These are phyloP conservation scores for Hypoxylon rickii DNA, from an alignment of 495 filamentous ascomycete species.

Conservation along the genomic window DNA sequence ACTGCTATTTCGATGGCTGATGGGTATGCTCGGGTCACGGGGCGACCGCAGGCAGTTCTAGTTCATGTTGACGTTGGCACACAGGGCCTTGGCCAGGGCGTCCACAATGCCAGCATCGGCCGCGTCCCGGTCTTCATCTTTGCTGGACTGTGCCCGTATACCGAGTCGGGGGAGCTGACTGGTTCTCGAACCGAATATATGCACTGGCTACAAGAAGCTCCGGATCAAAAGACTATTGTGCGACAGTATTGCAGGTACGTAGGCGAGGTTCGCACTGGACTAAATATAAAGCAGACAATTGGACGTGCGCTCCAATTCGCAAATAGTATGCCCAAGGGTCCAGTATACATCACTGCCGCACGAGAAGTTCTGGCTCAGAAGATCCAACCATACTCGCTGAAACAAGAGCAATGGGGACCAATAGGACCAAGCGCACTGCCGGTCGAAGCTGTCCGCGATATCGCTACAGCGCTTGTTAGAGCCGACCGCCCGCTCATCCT, in stretches of 20 bases:
- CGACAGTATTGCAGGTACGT: constrained; percentile 77
- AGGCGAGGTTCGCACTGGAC: constrained; percentile 73
- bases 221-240: constrained; percentile 77
- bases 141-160: constrained; percentile 75
- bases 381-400: constrained; percentile 67
- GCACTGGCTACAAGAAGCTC: constrained; percentile 82
- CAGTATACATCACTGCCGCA: constrained; percentile 70
- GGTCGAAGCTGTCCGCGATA: constrained; percentile 58
- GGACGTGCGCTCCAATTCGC: constrained; percentile 76
- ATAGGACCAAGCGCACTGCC: constrained; percentile 67
- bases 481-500: constrained; percentile 71
- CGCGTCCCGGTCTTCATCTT: constrained; percentile 77
- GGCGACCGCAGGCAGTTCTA: constrained; percentile 73
- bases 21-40: constrained; percentile 74
- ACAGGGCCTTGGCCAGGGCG: constrained; percentile 75
- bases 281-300: constrained; percentile 79
- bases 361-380: constrained; percentile 77
- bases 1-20: constrained; percentile 78
- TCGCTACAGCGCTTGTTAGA: constrained; percentile 61
- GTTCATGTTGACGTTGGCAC: constrained; percentile 84
- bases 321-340: constrained; percentile 70
- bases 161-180: constrained; percentile 72
- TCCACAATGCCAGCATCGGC: constrained; percentile 79
- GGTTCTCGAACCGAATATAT: constrained; percentile 80
- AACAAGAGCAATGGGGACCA: constrained; percentile 65